Percentiles rank a stretch among this genome's conserved stretches.
These are phyloP conservation scores for Ogataea nakhonphanomensis DNA, from an alignment of 805 yeast genomes.

Conservation along the genomic window DNA sequence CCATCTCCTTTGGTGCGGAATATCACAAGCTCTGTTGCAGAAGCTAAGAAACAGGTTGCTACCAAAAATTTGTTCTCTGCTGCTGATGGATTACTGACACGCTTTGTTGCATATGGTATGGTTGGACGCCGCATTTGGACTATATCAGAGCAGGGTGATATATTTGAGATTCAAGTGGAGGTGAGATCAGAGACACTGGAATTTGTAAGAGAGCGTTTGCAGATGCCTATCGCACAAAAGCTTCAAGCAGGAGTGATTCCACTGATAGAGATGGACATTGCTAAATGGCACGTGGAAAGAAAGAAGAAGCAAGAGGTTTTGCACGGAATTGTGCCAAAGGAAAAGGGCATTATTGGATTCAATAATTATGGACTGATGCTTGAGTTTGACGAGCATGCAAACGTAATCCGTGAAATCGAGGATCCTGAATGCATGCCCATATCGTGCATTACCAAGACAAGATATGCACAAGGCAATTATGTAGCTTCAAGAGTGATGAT, in stretches of 20 bases:
- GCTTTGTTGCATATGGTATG: slow-evolving; percentile 8
- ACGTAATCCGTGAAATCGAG: not conserved
- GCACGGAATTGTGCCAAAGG: not conserved
- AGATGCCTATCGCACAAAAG: slow-evolving; percentile 16
- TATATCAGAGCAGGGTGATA: slow-evolving; percentile 10
- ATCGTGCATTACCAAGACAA: not conserved
- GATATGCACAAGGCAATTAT: slow-evolving; percentile 2
- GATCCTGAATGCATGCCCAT: not conserved
- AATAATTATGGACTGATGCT: slow-evolving; percentile 5
- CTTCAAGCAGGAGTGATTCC: not conserved
- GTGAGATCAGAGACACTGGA: slow-evolving; percentile 4
- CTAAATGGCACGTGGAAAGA: slow-evolving; percentile 8
- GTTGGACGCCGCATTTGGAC: slow-evolving; percentile 4
- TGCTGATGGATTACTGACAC: slow-evolving; percentile 12
- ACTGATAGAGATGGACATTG: slow-evolving; percentile 7
- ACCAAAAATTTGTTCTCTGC: slow-evolving; percentile 7
- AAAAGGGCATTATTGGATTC: not conserved
- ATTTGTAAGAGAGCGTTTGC: slow-evolving; percentile 2
- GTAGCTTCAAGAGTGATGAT: not conserved
- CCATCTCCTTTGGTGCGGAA: slow-evolving; percentile 12
- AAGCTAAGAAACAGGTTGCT: slow-evolving; percentile 6
- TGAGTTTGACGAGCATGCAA: not conserved
- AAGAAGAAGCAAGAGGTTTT: slow-evolving; percentile 3
- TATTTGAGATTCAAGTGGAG: slow-evolving; percentile 3
- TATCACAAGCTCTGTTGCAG: slow-evolving; percentile 2